Conservation (phyloP, 306 rosid genomes). For the Casuarina cunninghamiana region DNA sequence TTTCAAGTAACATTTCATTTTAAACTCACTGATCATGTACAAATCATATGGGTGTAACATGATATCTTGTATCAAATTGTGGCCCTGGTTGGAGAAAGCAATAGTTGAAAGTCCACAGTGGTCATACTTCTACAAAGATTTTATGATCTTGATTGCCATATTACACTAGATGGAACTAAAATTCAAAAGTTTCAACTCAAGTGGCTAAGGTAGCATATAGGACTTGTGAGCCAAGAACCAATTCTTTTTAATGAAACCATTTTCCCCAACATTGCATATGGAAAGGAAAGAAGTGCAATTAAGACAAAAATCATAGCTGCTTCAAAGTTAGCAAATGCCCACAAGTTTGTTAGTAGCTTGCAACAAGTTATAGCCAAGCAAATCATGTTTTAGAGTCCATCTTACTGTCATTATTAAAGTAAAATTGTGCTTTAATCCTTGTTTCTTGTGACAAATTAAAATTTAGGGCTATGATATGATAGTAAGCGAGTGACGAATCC, state of each 20-base stretch:
- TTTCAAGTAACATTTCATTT: neutral
- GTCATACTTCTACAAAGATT: constrained; percentile 59
- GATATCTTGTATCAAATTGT: constrained; percentile 43
- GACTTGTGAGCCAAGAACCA: constrained; percentile 73
- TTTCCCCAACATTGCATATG: constrained; percentile 60
- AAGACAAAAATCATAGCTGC: constrained; percentile 64
- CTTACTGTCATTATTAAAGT: neutral
- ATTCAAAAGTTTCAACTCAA: constrained; percentile 50
- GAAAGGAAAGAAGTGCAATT: constrained; percentile 55
- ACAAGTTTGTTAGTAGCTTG: constrained; percentile 63
- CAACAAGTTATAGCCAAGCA: constrained; percentile 41
- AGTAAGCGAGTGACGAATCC: constrained; percentile 63
- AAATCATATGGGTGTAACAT: neutral
- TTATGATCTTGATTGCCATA: constrained; percentile 61
- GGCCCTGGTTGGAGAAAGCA: constrained; percentile 74
- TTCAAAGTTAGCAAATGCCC: constrained; percentile 62
- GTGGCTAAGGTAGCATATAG: constrained; percentile 71
- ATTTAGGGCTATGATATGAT: constrained; percentile 57
- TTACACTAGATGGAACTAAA: constrained; percentile 55
- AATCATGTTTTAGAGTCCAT: neutral
- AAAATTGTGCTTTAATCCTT: neutral
- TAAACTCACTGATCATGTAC: neutral
- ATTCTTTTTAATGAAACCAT: constrained; percentile 57
- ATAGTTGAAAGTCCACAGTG: constrained; percentile 67
- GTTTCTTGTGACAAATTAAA: neutral